Base-by-base conservation (phyloP, 208 protist species). In the Trypanosoma melophagium region DNA sequence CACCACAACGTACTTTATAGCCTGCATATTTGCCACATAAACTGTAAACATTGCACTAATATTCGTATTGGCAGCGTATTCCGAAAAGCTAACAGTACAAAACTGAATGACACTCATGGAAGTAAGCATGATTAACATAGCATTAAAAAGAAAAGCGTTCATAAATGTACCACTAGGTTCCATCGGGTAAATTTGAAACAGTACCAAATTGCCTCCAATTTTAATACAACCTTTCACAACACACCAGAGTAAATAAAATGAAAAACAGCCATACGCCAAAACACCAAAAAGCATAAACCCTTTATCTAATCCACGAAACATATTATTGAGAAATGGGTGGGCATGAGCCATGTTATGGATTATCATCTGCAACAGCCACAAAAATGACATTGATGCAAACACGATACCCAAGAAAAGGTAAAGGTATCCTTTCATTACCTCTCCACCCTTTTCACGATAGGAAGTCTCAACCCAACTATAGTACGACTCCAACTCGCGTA, bases 91-190 rank as follows among this genome's bases (percentile, higher is more conserved):
- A n/a, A 74, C 60, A n/a, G 81, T 83, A 70, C 87, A 93, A 54
- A 98, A 94, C 50, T 97, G 87, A 44, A 96, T 69, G 38, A 97
- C 81, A n/a, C 91, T 78, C 12, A 97, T 83, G 21, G 92, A 89
- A 28, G 86, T 81, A 35, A 98, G 68, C 13, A 97, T 70, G 50
- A 98, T 86, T 12, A 98, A 65, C 28, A 89, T 79, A 12, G 87
- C 71, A 74, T 98, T 98, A 80, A 98, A 98, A 8, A 98, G 71
- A 54, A 98, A 96, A 28, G 94, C 86, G 65, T 96, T 97, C 73
- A 98, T 90, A 78, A 97, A 83, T 14, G 97, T 98, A 21, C 56
- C 88, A 31, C 83, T 87, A 17, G 93, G 56, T 28, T 87, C 69
- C 69, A 96, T 77, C 12, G 86, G 87, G 64, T 93, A 90, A 13